These are phyloP conservation scores for Phytophthora constricta DNA, from an alignment of 352 stramenopile genomes.

Conservation along the genomic window DNA sequence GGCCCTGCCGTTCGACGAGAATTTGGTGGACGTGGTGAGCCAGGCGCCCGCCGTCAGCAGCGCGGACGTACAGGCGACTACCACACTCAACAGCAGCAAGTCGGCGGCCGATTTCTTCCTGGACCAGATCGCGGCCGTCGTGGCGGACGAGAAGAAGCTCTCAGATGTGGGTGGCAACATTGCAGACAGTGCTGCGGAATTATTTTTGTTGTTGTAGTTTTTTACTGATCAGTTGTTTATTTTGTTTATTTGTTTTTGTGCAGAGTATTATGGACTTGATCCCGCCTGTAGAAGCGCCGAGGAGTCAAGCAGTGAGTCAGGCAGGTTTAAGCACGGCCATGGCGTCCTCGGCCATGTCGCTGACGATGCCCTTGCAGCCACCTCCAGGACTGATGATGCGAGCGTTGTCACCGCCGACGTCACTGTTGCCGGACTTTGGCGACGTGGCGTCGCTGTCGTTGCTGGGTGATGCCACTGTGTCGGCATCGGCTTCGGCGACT, in stretches of 20 bases:
- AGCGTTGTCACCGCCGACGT: conserved; percentile 75
- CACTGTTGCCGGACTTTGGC: conserved; percentile 65
- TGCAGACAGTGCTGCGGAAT: too few relatives aligned
- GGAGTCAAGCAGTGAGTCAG: conserved; percentile 25
- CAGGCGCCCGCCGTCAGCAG: conserved; percentile 10
- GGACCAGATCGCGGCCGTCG: conserved; percentile 72
- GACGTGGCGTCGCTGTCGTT: conserved; percentile 53
- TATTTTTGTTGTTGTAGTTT: neutral
- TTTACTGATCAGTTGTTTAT: neutral
- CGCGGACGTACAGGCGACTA: conserved; percentile 3
- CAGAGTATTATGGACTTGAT: conserved; percentile 87
- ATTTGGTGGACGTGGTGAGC: conserved; percentile 46
- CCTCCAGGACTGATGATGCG: conserved; percentile 75
- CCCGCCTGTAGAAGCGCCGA: conserved; percentile 47
- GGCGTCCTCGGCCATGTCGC: conserved; percentile 33
- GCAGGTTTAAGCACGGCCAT: neutral
- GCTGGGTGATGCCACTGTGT: conserved; percentile 26
- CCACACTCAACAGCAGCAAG: conserved; percentile 26
- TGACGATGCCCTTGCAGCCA: conserved; percentile 63
- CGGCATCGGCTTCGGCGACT: conserved; percentile 8
- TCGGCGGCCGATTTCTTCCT: conserved; percentile 67
- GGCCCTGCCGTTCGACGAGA: conserved; percentile 66
- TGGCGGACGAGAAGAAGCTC: conserved; percentile 81
- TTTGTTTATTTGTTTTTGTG: conserved; percentile 17
- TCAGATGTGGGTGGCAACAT: conserved; percentile 61